A percentile compares a stretch with the other conserved stretches of the same genome.
Conservation (phyloP, 306 rosid species). For the Cajanus cajan region DNA sequence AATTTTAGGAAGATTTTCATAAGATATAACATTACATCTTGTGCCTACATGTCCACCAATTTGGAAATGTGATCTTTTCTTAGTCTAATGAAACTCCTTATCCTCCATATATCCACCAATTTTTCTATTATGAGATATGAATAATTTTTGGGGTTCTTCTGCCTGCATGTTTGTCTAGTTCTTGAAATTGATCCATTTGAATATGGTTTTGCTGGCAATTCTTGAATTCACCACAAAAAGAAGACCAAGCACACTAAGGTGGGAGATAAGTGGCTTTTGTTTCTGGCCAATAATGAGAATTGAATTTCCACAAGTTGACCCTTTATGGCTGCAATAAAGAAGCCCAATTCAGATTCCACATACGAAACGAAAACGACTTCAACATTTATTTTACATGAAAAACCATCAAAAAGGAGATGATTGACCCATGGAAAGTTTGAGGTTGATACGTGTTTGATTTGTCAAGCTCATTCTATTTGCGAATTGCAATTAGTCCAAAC, state of each 20-base stretch:
- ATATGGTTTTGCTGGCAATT: background rate
- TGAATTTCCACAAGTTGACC: conserved; percentile 5
- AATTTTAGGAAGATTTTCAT: background rate
- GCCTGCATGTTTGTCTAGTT: background rate
- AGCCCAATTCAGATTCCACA: conserved; percentile 18
- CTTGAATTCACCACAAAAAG: background rate
- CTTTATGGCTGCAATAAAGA: conserved; percentile 6
- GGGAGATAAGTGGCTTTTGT: background rate
- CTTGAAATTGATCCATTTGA: conserved; percentile 9
- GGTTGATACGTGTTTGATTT: conserved; percentile 21
- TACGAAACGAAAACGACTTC: conserved; percentile 15
- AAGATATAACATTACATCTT: no score
- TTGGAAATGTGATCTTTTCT: background rate
- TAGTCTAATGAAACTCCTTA: background rate
- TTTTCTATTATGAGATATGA: background rate
- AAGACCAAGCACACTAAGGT: background rate
- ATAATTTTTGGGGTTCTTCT: background rate
- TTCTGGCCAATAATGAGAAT: conserved; percentile 11
- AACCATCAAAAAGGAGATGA: background rate
- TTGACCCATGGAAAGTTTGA: background rate
- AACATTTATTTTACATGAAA: background rate
- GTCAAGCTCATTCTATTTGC: background rate
- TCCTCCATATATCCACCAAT: background rate
- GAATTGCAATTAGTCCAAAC: conserved; percentile 2
- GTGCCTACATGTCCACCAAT: no score